Base-by-base conservation (phyloP, 1,284 basidiomycete species). In the Rhodotorula glutinis region DNA sequence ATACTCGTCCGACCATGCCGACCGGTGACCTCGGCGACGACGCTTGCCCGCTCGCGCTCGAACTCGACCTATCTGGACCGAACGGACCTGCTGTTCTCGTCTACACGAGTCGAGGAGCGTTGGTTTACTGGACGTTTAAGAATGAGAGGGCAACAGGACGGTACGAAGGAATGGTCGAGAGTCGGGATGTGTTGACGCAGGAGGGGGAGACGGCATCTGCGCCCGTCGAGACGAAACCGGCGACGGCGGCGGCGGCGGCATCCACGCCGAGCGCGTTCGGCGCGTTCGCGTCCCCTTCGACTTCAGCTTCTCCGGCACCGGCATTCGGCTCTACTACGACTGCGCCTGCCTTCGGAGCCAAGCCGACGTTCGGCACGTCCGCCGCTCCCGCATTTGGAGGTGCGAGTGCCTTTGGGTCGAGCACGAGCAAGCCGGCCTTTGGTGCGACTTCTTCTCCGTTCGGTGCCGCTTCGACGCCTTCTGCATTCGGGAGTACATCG, bases 101-200 rank as follows among this genome's bases (percentile, higher is more conserved):
- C 10, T 82, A 81, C 68, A 82, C 81, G 23, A 82, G 80, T 56
- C 81, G 82, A 53, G 83, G 83, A 17, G 76, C 81, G 4, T 71
- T 85, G 57, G 77, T 82, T 9, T 79, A 79, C 1, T 85, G 83
- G 76, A 77, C 81, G 61, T 76, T 85, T 4, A 76, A 77, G 64
- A 80, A 82, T 62, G 77, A 77, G 30, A 70, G 21, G 23, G 43
- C 75, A 41, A 79, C 66, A 8, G 78, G 71, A n/a, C 65, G 49
- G 14, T 84, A 82, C 68, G 76, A 78, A 2, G 78, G 78, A 2
- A 82, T 83, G 80, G 65, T 79, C 21, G 60, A 47, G 14, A 44
- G 70, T 1, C 44, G 57, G 29, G 75, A 75, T 44, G 67, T 75
- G 11, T 27, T 60, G 41, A 57, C 61, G 21, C 57, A 60, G 4